Percentiles rank a stretch among this genome's conserved stretches.
Conservation (phyloP, 768 basidiomycete species). For the Chlorophyllum brunneum region DNA sequence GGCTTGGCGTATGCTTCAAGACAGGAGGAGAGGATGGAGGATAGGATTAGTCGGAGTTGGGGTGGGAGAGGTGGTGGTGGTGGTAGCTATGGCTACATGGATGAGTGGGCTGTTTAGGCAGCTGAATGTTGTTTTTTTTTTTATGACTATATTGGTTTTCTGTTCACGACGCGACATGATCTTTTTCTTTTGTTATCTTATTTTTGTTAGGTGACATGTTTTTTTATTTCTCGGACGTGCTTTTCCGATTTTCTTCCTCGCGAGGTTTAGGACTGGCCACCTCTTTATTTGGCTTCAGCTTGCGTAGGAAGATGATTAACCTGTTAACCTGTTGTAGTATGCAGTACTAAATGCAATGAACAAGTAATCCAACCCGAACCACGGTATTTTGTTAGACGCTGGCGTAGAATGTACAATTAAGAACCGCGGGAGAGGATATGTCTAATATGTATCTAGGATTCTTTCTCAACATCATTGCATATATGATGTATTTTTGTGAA, state of each 20-base stretch:
- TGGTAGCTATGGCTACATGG: constrained; percentile 33
- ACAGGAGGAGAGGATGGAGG: constrained; percentile 50
- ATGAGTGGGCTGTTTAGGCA: constrained; percentile 55
- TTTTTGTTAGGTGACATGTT: too few species aligned
- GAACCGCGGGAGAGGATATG: too few species aligned
- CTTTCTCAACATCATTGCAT: too few species aligned
- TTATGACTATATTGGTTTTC: neutral
- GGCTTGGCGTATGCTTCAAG: constrained; percentile 11
- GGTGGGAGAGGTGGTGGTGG: constrained; percentile 31
- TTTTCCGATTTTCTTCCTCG: neutral
- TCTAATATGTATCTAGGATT: neutral
- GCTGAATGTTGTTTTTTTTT: neutral
- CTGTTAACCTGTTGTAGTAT: too few species aligned
- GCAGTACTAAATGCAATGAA: too few species aligned
- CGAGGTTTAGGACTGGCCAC: neutral
- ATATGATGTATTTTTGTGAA: too few species aligned
- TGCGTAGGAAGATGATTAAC: neutral
- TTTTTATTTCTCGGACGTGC: neutral
- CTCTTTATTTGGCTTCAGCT: neutral
- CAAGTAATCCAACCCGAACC: too few species aligned
- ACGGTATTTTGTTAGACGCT: too few species aligned
- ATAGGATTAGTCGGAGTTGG: constrained; percentile 48
- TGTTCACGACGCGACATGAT: neutral
- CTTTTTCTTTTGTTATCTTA: too few species aligned
- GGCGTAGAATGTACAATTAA: too few species aligned